A percentile compares a stretch with the other conserved stretches of the same genome.
Evolutionary conservation across 129 eudicot genomes (phyloP).

Genomic region (Logfia minima): DNA sequence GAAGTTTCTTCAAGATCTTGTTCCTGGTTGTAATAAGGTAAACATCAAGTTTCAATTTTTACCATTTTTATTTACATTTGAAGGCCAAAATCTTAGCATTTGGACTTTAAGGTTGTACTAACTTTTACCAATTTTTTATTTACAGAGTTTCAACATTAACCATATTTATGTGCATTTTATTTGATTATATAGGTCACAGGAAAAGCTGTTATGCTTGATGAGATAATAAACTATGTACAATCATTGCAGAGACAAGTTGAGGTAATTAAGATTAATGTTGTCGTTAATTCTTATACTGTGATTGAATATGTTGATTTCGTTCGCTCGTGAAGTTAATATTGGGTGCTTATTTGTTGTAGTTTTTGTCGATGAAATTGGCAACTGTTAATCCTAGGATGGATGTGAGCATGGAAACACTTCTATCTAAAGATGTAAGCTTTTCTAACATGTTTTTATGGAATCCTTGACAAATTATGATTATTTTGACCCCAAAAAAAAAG

Average conservation of each 20-base stretch:
- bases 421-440: constrained; percentile 74
- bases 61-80: not conserved
- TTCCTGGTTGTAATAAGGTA: constrained; percentile 97
- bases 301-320: not conserved
- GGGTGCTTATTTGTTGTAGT: constrained; percentile 42
- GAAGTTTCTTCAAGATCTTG: constrained; percentile 93
- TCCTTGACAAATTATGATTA: not conserved
- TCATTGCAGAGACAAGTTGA: constrained; percentile 83
- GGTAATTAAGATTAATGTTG: constrained; percentile 44
- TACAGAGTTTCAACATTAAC: not conserved
- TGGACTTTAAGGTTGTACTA: not conserved
- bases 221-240: constrained; percentile 88
- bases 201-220: constrained; percentile 93
- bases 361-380: constrained; percentile 91
- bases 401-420: constrained; percentile 60
- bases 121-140: not conserved
- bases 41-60: constrained; percentile 14
- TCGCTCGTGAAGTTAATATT: not conserved
- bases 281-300: not conserved
- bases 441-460: not conserved
- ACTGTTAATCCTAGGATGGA: constrained; percentile 82
- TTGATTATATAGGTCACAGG: constrained; percentile 59
- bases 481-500: too few species aligned
- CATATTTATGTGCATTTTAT: not conserved
- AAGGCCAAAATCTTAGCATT: not conserved